phyloP scores from a whole-genome alignment of 805 yeast species.

The Saccharomyces jurei region DNA sequence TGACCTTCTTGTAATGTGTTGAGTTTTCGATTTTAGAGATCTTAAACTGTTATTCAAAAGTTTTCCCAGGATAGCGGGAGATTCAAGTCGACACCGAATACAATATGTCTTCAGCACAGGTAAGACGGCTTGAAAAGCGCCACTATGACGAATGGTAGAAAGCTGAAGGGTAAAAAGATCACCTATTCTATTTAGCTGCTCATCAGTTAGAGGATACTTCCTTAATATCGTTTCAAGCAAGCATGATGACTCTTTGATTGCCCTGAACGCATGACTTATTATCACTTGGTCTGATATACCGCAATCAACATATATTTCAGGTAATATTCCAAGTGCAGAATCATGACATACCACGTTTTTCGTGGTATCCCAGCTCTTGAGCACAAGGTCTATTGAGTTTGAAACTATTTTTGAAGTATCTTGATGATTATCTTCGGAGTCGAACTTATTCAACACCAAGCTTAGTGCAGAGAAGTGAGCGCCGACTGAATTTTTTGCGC shows the following conservation, averaged over 20 bases:
- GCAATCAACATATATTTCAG: slow-evolving; percentile 36
- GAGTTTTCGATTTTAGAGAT: slow-evolving; percentile 47
- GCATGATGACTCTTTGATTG: slow-evolving; percentile 64
- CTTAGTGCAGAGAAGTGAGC: slow-evolving; percentile 61
- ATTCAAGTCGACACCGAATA: slow-evolving; percentile 38
- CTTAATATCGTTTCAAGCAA: slow-evolving; percentile 42
- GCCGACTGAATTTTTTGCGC: slow-evolving; percentile 51
- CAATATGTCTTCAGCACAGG: slow-evolving; percentile 73
- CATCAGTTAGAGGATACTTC: slow-evolving; percentile 19
- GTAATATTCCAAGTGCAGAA: slow-evolving; percentile 61
- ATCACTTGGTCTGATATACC: slow-evolving; percentile 38
- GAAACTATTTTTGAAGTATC: not conserved
- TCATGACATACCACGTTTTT: slow-evolving; percentile 51
- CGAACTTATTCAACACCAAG: slow-evolving; percentile 33
- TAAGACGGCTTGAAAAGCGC: slow-evolving; percentile 83
- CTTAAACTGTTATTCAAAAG: slow-evolving; percentile 58
- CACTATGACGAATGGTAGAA: slow-evolving; percentile 73
- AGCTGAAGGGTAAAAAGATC: slow-evolving; percentile 56
- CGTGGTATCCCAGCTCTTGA: slow-evolving; percentile 29
- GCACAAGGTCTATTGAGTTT: slow-evolving; percentile 14
- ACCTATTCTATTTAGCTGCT: slow-evolving; percentile 35
- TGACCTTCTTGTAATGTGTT: slow-evolving; percentile 77
- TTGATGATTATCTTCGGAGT: slow-evolving; percentile 5
- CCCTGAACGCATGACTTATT: slow-evolving; percentile 72
- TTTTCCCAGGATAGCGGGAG: slow-evolving; percentile 35